Evolutionary conservation across 192 early-diverging fungal species (phyloP), one percentile per base, ranked within the genome.

Genomic region (Podila epicladia): DNA sequence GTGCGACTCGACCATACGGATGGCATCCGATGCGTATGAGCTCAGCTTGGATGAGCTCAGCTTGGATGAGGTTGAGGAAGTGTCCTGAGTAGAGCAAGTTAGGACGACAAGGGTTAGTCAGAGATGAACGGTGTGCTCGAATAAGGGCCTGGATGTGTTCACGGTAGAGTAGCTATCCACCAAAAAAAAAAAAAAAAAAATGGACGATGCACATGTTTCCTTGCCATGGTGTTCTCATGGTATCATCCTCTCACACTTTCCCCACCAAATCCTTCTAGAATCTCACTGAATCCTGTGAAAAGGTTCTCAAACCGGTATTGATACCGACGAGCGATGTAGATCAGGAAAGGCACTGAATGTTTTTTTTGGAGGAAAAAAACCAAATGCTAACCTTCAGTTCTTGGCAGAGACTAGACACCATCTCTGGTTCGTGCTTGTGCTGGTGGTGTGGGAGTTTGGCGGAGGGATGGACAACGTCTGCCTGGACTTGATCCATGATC

Each of bases 1-100:
- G 33, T 72, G 69, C 12, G 76, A 79, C 65, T 79, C 76, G 31
- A 68, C 76, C 76, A 79, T 79, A 22, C 70, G 69, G 60, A 79
- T 79, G 28, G 76, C 76, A 29, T 79, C 70, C 1, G 76, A 72
- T 11, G 76, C 76, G 35, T 72, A 64, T 15, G 62, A 49, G 61
- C 76, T 79, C 65, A 79, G 38, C n/a, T 32, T 72, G 5, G 76
- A 12, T 3, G 33, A 17, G 9, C n/a, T n/a, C n/a, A n/a, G n/a
- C n/a, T 32, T 72, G 5, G 76, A 12, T 3, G 33, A 17, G 9
- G 38, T 1, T 2, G 31, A 29, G 2, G 33, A 41, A 2, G 7
- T 17, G 58, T 17, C 41, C 41, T 45, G 17, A 45, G 13, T 15
- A 13, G 17, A 15, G 28, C 6, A 51, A 45, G 24, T 24, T 29